Evolutionary conservation across 73 alveolate species (phyloP).

Genomic region (Tetrahymena elliotti): DNA sequence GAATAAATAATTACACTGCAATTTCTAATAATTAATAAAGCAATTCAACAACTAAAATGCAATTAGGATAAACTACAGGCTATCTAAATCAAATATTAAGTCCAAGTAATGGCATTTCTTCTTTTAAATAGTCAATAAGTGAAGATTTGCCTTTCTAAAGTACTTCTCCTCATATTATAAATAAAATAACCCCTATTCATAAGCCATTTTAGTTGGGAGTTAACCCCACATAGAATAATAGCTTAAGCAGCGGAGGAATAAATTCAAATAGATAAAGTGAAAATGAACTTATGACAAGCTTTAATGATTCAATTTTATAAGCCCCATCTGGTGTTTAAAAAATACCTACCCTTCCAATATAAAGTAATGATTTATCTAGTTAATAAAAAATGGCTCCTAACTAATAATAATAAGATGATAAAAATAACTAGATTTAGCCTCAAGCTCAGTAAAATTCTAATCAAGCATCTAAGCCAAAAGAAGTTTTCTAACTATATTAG

Average conservation of each 20-base stretch:
- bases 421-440: neutral
- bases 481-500: neutral
- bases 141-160: neutral
- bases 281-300: neutral
- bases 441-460: neutral
- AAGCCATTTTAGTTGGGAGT: neutral
- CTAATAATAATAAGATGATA: neutral
- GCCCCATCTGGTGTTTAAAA: neutral
- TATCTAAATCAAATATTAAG: neutral
- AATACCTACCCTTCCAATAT: neutral
- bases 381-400: neutral
- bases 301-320: neutral
- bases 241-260: neutral
- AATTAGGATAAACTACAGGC: neutral
- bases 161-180: neutral
- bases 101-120: neutral
- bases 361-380: neutral
- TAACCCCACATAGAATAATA: neutral
- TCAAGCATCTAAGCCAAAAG: neutral
- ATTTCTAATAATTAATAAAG: neutral
- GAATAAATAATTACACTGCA: neutral
- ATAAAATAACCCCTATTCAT: neutral
- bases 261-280: neutral
- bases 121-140: neutral
- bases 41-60: neutral